phyloP scores from a whole-genome alignment of 148 eudicot species.

The Drosera capensis region DNA sequence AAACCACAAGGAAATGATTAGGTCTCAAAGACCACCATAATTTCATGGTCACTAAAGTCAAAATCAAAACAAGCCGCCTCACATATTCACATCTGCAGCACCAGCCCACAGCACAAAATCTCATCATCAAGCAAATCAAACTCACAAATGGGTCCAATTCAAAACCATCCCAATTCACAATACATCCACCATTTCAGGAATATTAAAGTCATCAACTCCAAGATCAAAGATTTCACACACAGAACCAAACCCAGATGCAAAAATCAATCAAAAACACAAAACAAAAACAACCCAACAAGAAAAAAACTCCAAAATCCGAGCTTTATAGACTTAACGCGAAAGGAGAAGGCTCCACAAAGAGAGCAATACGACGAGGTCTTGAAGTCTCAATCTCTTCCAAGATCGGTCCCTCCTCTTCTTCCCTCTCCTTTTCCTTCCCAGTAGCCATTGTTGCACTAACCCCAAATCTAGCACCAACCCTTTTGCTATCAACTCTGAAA shows the following conservation, averaged over 20 bases:
- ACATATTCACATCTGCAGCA: too few relatives aligned
- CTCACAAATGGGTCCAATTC: too few relatives aligned
- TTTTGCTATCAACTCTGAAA: conserved; percentile 15
- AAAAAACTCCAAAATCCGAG: neutral
- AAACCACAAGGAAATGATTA: too few relatives aligned
- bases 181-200: too few relatives aligned
- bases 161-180: too few relatives aligned
- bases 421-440: conserved; percentile 21
- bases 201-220: too few relatives aligned
- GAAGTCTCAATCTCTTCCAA: conserved; percentile 45
- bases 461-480: conserved; percentile 10
- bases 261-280: neutral
- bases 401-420: conserved; percentile 37
- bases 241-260: neutral
- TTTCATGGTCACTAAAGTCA: too few relatives aligned
- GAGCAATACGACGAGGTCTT: conserved; percentile 79
- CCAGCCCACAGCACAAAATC: too few relatives aligned
- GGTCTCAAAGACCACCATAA: too few relatives aligned
- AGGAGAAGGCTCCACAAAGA: conserved; percentile 98
- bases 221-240: neutral
- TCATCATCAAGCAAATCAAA: too few relatives aligned
- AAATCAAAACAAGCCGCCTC: too few relatives aligned
- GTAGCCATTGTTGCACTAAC: conserved; percentile 26
- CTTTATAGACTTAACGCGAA: conserved; percentile 79
- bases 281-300: neutral